These are phyloP conservation scores for Solanum tarapatanum DNA, from an alignment of 257 asterid genomes.

Conservation along the genomic window DNA sequence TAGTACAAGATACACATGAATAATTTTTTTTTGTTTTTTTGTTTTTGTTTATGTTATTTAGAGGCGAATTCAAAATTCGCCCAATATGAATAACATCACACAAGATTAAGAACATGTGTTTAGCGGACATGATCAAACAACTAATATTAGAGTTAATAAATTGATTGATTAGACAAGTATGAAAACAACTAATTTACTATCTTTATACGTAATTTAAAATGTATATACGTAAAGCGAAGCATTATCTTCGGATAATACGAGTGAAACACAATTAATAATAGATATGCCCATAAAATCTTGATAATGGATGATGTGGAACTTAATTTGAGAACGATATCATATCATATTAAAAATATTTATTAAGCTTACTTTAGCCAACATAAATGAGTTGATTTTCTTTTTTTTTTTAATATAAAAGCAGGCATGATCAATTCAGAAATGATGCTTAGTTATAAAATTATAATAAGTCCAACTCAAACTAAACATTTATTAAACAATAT, in stretches of 20 bases:
- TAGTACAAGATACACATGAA: neutral
- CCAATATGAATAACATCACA: too few relatives aligned
- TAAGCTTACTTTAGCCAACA: neutral
- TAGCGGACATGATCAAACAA: neutral
- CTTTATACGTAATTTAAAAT: neutral
- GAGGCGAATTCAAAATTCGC: too few relatives aligned
- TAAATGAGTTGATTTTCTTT: neutral
- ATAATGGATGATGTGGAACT: neutral
- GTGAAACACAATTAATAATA: neutral
- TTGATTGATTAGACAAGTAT: neutral
- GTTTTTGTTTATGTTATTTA: too few relatives aligned
- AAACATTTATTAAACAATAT: neutral
- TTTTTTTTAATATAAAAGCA: neutral
- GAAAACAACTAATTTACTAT: neutral
- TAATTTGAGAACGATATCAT: neutral
- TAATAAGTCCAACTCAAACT: neutral
- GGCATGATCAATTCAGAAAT: neutral
- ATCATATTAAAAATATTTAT: neutral
- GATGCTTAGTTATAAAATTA: neutral
- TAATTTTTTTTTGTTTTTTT: too few relatives aligned
- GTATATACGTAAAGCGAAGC: neutral
- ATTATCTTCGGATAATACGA: neutral
- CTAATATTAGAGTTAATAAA: neutral
- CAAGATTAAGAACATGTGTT: neutral
- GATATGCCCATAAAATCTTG: neutral